Evolutionary conservation across 208 protist species (phyloP).

Genomic region (Leptomonas seymouri): DNA sequence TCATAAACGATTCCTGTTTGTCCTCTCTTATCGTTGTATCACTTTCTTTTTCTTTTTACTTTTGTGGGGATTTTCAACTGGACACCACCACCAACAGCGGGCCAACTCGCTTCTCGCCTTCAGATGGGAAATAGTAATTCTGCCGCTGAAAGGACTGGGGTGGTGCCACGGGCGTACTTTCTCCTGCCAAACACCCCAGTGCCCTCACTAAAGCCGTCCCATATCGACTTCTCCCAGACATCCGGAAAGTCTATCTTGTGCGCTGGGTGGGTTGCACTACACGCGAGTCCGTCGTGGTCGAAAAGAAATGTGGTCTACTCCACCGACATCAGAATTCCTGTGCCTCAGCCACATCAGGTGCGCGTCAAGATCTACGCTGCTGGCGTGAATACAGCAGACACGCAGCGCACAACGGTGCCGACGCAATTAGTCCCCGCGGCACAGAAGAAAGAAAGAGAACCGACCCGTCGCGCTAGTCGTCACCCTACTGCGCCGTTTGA

Average conservation of each 20-base stretch:
- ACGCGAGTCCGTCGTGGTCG: conserved; percentile 29
- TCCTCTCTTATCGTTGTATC: no score
- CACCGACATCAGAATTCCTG: conserved; percentile 44
- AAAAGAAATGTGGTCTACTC: conserved; percentile 36
- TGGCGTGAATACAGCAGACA: conserved; percentile 63
- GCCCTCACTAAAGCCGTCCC: conserved; percentile 31
- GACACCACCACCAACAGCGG: no score
- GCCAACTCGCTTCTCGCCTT: background rate
- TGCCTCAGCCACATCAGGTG: conserved; percentile 52
- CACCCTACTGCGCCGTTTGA: conserved; percentile 34
- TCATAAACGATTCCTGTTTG: no score
- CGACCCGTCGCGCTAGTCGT: conserved; percentile 14
- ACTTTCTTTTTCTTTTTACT: no score
- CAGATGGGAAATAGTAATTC: conserved; percentile 29
- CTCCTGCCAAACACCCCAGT: conserved; percentile 20
- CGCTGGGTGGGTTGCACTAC: conserved; percentile 37
- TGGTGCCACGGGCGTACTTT: conserved; percentile 18
- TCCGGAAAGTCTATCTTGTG: conserved; percentile 38
- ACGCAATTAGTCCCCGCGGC: background rate
- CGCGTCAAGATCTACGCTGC: conserved; percentile 73
- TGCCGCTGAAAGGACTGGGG: background rate
- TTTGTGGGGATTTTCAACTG: no score
- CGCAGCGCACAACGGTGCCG: conserved; percentile 37
- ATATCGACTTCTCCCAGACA: conserved; percentile 26
- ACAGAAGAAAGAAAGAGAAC: background rate